These are phyloP conservation scores for Cladosporium colombiae DNA, from an alignment of 2,329 filamentous ascomycete species.

Conservation along the genomic window DNA sequence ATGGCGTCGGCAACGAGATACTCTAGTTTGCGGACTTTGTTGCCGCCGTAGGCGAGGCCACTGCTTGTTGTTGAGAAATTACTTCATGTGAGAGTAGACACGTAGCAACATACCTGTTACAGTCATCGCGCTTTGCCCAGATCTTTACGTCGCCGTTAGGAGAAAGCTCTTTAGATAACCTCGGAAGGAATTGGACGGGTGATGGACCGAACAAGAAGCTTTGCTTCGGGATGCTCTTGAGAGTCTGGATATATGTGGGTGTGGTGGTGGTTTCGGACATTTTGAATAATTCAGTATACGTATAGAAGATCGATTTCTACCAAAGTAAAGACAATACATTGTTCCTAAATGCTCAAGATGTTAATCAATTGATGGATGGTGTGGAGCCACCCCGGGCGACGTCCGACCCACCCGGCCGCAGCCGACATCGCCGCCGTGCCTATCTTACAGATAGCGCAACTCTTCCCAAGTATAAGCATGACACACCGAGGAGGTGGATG, in stretches of 20 bases:
- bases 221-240: constrained; percentile 56
- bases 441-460: constrained; percentile 19
- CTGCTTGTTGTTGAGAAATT: constrained; percentile 6
- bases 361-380: background rate
- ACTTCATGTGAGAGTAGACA: background rate
- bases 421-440: constrained; percentile 18
- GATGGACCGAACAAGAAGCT: constrained; percentile 67
- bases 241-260: constrained; percentile 28
- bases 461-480: background rate
- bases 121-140: constrained; percentile 72
- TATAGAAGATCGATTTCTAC: background rate
- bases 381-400: background rate
- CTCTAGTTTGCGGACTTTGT: constrained; percentile 44
- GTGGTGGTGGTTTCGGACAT: constrained; percentile 10
- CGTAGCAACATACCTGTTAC: constrained; percentile 34
- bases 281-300: background rate
- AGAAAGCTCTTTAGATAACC: constrained; percentile 61
- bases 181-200: constrained; percentile 66
- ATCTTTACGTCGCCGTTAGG: constrained; percentile 59
- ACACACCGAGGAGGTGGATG: constrained; percentile 19
- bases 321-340: background rate
- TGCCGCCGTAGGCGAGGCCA: constrained; percentile 41
- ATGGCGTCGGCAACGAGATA: constrained; percentile 41
- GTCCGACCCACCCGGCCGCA: background rate
- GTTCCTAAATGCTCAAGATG: background rate